A percentile compares a stretch with the other conserved stretches of the same genome.
These are phyloP conservation scores for Artemisia tridentata DNA, from an alignment of 129 eudicot species.

Conservation along the genomic window DNA sequence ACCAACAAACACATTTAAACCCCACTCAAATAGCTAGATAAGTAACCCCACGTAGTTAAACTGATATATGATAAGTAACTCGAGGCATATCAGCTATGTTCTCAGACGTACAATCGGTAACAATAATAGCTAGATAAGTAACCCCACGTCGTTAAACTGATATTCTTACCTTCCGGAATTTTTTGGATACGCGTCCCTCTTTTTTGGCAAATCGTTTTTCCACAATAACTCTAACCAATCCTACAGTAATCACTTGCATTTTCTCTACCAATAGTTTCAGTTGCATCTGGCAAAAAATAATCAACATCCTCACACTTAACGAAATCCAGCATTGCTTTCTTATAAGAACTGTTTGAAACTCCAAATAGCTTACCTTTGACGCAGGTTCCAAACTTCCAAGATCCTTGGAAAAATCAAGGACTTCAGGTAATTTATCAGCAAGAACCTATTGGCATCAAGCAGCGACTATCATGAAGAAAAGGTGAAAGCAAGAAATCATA, in stretches of 20 bases:
- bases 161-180: conserved; percentile 54
- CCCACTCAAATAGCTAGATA: no score
- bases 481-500: not conserved
- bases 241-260: conserved; percentile 87
- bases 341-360: not conserved
- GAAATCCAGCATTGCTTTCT: not conserved
- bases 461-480: conserved; percentile 11
- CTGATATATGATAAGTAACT: no score
- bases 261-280: conserved; percentile 78
- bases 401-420: conserved; percentile 84
- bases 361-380: conserved; percentile 54
- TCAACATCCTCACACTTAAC: conserved; percentile 12
- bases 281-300: conserved; percentile 54
- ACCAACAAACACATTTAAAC: no score
- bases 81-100: not conserved
- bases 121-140: not conserved
- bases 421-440: conserved; percentile 80
- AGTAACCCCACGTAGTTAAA: no score
- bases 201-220: conserved; percentile 73
- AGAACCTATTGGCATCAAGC: conserved; percentile 53
- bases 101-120: not conserved
- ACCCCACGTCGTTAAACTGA: not conserved
- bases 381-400: conserved; percentile 81
- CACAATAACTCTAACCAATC: conserved; percentile 69
- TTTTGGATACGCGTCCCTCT: conserved; percentile 75